Conservation (phyloP, 1,284 basidiomycete species). For the Ustilago tritici region DNA sequence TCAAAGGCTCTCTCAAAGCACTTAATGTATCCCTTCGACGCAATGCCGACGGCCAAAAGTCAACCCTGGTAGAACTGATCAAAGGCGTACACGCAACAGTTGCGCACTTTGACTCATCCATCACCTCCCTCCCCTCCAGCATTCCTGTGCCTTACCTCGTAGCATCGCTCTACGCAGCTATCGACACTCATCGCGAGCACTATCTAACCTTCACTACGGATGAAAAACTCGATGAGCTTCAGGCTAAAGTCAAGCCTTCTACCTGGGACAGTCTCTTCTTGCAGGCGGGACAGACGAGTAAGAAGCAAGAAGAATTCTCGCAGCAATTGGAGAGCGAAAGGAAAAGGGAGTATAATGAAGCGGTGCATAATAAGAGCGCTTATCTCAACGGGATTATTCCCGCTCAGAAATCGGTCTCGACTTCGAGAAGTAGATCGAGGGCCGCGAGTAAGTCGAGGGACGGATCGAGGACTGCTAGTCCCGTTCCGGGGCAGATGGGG, state of each 20-base stretch:
- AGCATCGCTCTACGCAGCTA: conserved; percentile 37
- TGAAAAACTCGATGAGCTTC: conserved; percentile 77
- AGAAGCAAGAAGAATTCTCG: conserved; percentile 49
- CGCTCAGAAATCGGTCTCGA: conserved; percentile 20
- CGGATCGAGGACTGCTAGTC: conserved; percentile 28
- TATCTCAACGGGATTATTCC: conserved; percentile 44
- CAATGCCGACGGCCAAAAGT: conserved; percentile 33
- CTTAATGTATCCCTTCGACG: conserved; percentile 37
- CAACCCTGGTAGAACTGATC: conserved; percentile 37
- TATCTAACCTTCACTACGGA: conserved; percentile 77
- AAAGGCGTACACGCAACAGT: conserved; percentile 42
- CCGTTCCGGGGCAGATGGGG: conserved; percentile 9
- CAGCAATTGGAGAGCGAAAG: conserved; percentile 45
- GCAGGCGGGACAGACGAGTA: conserved; percentile 43
- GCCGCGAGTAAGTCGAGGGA: conserved; percentile 11
- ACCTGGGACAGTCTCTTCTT: conserved; percentile 50
- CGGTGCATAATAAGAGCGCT: conserved; percentile 37
- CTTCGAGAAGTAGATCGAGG: conserved; percentile 6
- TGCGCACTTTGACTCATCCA: conserved; percentile 41
- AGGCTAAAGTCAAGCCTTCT: conserved; percentile 67
- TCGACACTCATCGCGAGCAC: conserved; percentile 50
- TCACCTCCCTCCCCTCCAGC: conserved; percentile 13
- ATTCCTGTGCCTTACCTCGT: conserved; percentile 38
- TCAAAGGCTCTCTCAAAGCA: conserved; percentile 45
- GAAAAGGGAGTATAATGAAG: conserved; percentile 38